Evolutionary conservation across 305 asterid genomes (phyloP), one percentile per base, ranked within the genome.

Genomic region (Fraxinus latifolia): DNA sequence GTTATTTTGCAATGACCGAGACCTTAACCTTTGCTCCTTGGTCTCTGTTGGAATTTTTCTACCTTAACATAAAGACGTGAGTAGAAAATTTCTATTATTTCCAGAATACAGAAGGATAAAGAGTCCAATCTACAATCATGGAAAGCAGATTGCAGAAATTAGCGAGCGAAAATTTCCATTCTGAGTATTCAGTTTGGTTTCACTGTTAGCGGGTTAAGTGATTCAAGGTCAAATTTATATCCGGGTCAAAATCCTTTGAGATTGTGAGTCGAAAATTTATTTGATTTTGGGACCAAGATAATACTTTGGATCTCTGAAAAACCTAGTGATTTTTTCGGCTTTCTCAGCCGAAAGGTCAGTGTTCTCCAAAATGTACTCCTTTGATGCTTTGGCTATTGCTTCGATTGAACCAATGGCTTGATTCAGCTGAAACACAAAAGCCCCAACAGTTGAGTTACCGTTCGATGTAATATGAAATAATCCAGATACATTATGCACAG

Each of bases 341-440:
- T 92, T 96, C 76, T 87, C 91, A 2, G 92, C 89, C 11, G 98
- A 93, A 79, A 96, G 98, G 86, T 96, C 98, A 8, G 98, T 94
- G 14, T 84, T 89, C 86, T 90, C 95, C 91, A 93, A 68, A 67
- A 96, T 93, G 91, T 87, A 82, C 67, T 93, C 92, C 87, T 92
- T 94, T 32, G 97, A 90, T 82, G 98, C 92, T 87, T 91, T 92
- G 3, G 98, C 94, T 80, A 96, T 87, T 81, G 98, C 97, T 90
- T 93, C 97, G 77, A 96, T 90, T 87, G 98, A 96, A 83, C 99
- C 97, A 80, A 96, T 88, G 44, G 97, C 97, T 88, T 91, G 97
- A 85, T 86, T 85, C 33, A 96, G 97, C 98, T 96, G 97, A 84
- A 82, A 79, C 68, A 73, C 75, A 79, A 65, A 71, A 71, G 25